Conservation (phyloP, 441 rosid species). For the Croton setiger region DNA sequence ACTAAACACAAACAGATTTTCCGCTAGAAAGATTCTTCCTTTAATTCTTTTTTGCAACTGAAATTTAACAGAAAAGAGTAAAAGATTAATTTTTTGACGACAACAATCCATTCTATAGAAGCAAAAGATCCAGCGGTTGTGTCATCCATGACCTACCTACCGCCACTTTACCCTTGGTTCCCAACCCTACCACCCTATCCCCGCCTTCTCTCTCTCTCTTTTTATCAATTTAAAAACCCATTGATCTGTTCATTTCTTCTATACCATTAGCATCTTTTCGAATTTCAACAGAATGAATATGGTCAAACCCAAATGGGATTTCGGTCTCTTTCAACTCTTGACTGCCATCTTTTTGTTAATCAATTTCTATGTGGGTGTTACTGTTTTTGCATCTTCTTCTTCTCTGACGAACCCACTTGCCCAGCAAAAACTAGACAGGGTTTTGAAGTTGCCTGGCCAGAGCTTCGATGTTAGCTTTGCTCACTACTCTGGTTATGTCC, state of each 20-base stretch:
- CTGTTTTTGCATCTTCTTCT: slow-evolving; percentile 17
- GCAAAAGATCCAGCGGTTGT: too few relatives aligned
- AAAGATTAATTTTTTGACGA: too few relatives aligned
- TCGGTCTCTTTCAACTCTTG: neutral
- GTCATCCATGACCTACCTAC: too few relatives aligned
- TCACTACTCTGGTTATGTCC: slow-evolving; percentile 73
- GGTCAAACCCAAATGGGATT: slow-evolving; percentile 33
- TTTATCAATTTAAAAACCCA: neutral
- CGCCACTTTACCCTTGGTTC: neutral
- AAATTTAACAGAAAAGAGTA: too few relatives aligned
- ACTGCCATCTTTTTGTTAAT: slow-evolving; percentile 23
- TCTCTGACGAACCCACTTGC: slow-evolving; percentile 22
- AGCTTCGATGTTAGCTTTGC: slow-evolving; percentile 54
- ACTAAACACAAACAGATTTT: too few relatives aligned
- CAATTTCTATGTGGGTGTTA: slow-evolving; percentile 31
- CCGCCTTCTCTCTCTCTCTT: neutral
- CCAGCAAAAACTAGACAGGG: slow-evolving; percentile 60
- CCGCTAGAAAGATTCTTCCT: too few relatives aligned
- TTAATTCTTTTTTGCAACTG: too few relatives aligned
- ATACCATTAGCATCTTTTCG: neutral
- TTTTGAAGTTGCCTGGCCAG: slow-evolving; percentile 70
- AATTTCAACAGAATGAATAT: slow-evolving; percentile 14
- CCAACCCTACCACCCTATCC: neutral
- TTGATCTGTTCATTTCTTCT: neutral
- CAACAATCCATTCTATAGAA: too few relatives aligned